phyloP scores from a whole-genome alignment of 768 basidiomycete species.

The Rhodotorula babjevae region DNA sequence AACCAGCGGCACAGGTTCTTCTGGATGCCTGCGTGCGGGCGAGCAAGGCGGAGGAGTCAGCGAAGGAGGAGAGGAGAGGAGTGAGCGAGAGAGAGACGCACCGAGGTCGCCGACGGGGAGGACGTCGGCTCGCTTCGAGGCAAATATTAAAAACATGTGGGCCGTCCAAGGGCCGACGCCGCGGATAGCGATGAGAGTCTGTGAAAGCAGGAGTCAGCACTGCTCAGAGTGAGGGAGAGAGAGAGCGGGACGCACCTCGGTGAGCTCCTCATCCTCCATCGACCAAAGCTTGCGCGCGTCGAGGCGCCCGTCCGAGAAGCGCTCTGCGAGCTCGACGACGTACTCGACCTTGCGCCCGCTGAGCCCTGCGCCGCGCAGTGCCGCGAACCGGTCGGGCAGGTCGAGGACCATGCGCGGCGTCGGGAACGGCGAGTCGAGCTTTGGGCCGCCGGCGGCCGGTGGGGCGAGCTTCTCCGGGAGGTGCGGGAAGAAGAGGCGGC shows the following conservation, averaged over 20 bases:
- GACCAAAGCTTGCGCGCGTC: slow-evolving; percentile 65
- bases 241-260: neutral
- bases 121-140: slow-evolving; percentile 69
- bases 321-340: slow-evolving; percentile 68
- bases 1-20: slow-evolving; percentile 41
- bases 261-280: slow-evolving; percentile 64
- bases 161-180: slow-evolving; percentile 49
- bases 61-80: neutral
- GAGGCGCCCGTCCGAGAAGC: slow-evolving; percentile 75
- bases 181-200: slow-evolving; percentile 62
- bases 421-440: slow-evolving; percentile 54
- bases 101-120: slow-evolving; percentile 55
- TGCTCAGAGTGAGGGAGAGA: neutral
- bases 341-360: slow-evolving; percentile 87
- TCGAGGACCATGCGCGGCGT: slow-evolving; percentile 63
- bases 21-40: slow-evolving; percentile 31
- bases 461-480: slow-evolving; percentile 60
- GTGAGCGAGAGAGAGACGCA: neutral
- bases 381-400: slow-evolving; percentile 47
- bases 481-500: slow-evolving; percentile 66
- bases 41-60: neutral
- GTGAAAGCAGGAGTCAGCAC: neutral
- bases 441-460: slow-evolving; percentile 13
- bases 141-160: slow-evolving; percentile 78
- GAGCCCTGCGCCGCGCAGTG: slow-evolving; percentile 68